Percentiles rank a stretch among this genome's conserved stretches.
Evolutionary conservation across 805 yeast species (phyloP).

Genomic region (Maudiozyma barnettii): DNA sequence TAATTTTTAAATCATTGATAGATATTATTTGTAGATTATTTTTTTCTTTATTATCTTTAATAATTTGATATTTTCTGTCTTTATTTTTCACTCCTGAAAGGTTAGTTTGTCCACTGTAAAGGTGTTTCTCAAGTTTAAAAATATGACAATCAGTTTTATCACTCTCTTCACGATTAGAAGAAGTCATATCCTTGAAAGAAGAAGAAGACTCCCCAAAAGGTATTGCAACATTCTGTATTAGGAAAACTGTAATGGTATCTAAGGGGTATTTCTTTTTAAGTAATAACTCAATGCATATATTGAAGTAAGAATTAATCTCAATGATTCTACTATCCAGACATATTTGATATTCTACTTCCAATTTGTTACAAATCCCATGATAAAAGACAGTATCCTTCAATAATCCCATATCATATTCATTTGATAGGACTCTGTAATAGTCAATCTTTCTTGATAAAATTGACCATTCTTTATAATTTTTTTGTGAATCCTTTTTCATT

Average conservation of each 20-base stretch:
- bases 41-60: background rate
- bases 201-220: conserved; percentile 5
- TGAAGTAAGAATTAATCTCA: conserved; percentile 11
- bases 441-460: conserved; percentile 11
- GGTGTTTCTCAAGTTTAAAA: background rate
- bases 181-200: background rate
- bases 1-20: conserved; percentile 2
- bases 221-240: conserved; percentile 12
- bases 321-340: conserved; percentile 9
- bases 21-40: background rate
- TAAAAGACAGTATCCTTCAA: conserved; percentile 6
- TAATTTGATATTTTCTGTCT: background rate
- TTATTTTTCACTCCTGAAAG: background rate
- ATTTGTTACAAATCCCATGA: conserved; percentile 6
- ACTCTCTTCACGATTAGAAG: background rate
- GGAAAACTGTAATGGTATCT: conserved; percentile 3
- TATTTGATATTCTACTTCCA: conserved; percentile 6
- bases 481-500: background rate
- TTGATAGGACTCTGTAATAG: conserved; percentile 10
- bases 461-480: conserved; percentile 5
- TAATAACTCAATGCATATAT: conserved; percentile 5
- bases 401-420: background rate
- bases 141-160: background rate
- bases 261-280: conserved; percentile 3
- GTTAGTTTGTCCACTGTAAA: background rate